Evolutionary conservation across 441 rosid species (phyloP), one percentile per base, ranked within the genome.

Genomic region (Breynia disticha): DNA sequence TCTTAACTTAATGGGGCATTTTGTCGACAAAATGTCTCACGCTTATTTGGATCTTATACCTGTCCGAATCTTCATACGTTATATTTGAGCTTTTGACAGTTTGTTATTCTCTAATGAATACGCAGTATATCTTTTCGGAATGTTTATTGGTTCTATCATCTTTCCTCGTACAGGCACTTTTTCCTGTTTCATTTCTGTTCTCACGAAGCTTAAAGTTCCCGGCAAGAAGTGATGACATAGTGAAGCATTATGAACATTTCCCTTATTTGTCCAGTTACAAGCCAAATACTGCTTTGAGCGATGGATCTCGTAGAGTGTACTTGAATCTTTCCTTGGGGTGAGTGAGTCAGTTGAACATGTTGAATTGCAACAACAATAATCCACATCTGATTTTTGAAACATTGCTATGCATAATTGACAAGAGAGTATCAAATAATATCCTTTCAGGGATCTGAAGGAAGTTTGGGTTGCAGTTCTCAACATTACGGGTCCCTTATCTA

Each of bases 391-490:
- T 28, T 28, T 28, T 28, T 28, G 7, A 28, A 28, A 28, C 4
- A 28, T 3, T 4, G 8, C 35, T 28, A 28, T 28, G 35, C 35
- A 28, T 4, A 28, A 28, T 28, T 28, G 35, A 28, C 8, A 9
- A 28, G 8, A 28, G 35, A 28, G 8, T 28, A 28, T 28, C 8
- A 9, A 28, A 28, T 28, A 28, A 28, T 28, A 9, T 28, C 41
- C 41, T 78, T 75, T 67, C 81, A 93, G 99, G 46, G 82, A 90
- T 59, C 74, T 87, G 54, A 72, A 84, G 64, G 97, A 89, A 75
- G 81, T 93, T 17, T 93, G 97, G 96, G 97, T 89, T 69, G 71
- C 95, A 35, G 94, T 87, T 57, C 79, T 94, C 46, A 94, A 94
- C 72, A 77, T 94, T 64, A 89, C 94, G 0, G 97, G 99, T 7